Base-by-base conservation (phyloP, 352 stramenopile genomes). In the Aphanomyces euteiches region DNA sequence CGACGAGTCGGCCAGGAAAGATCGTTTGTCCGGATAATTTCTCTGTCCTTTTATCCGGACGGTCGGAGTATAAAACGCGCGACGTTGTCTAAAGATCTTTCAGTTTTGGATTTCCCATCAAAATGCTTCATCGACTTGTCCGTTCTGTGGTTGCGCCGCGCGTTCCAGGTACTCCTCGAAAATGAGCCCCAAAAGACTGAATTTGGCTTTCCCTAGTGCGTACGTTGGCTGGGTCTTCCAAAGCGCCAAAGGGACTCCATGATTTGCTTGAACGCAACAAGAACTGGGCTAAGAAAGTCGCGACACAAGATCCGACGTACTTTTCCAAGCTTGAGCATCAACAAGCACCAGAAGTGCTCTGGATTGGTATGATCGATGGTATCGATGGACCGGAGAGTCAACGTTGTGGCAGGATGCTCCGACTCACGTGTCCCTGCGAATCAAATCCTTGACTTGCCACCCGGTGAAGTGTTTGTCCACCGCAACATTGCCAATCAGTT, bases 391-490 rank as follows among this genome's bases (percentile, higher is more conserved):
- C 0, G 3, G 7, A n/a, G 17, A 38, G 43, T n/a, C 43, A 13
- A 53, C 21, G 2, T 8, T 28, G 13, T 61, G 28, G 17, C 41
- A 61, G 54, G 54, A 40, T 89, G 82, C 73, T 84, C 77, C 12
- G 82, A 89, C 69, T 84, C 79, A 43, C 72, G 82, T 36, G 82
- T 89, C 28, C 78, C 81, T 0, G 79, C 82, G 3, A 79, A 86
- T 36, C 76, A 82, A 58, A 71, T 89, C 71, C 84, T 81, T 54
- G 80, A 78, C 3, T 47, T 89, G 39, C 59, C 61, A 3, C 76
- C 78, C 0, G 80, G 82, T 3, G 79, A 88, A 67, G 79, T 89
- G 67, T 88, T 89, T 76, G 80, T 88, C 28, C 82, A 88, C 66
- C 82, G 80, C 43, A 89, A 89, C 72, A 72, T 88, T 17, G 78